Base-by-base conservation (phyloP, 768 basidiomycete genomes). In the Mycena chlorophos region DNA sequence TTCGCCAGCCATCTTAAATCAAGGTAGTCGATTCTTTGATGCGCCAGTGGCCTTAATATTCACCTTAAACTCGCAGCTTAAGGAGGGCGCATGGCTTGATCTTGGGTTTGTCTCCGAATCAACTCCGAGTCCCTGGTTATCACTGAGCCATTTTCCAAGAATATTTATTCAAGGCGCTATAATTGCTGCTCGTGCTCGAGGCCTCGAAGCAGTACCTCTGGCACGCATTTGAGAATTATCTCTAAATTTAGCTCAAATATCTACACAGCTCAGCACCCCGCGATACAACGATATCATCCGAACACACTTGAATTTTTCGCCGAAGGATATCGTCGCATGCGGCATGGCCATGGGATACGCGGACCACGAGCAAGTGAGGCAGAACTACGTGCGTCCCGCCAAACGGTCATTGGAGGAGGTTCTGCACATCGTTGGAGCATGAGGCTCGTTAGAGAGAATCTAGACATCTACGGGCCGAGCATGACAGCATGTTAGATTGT, bases 41-140 rank as follows among this genome's bases (percentile, higher is more conserved):
- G 62, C 62, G 2, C 62, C 62, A 2, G 49, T 63, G 2, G 59
- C 56, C 14, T 53, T 63, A 17, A 53, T 63, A 19, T 55, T 63
- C 37, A 63, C 62, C 1, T 43, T 63, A 16, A 28, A 51, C 53
- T 37, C 27, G 19, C 49, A 54, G 14, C 47, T 59, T 4, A 31
- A 38, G 1, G 31, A 45, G 25, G 60, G 56, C 8, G 57, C 61
- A 1, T 62, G 61, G 61, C 45, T 62, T 49, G 61, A 62, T 31
- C 49, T 62, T 5, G 61, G 54, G 60, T 61, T 23, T 38, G 22
- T 31, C 16, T 13, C 17, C n/a, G 40, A 31, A 3, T 29, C 20
- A 2, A 22, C n/a, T 16, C 13, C 27, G 1, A 52, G 0, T 14
- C 5, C 4, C 22, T 28, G n/a, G 5, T 20, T 3, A 19, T 26